phyloP scores from a whole-genome alignment of 352 stramenopile species.

The Blastocystis sp. region DNA sequence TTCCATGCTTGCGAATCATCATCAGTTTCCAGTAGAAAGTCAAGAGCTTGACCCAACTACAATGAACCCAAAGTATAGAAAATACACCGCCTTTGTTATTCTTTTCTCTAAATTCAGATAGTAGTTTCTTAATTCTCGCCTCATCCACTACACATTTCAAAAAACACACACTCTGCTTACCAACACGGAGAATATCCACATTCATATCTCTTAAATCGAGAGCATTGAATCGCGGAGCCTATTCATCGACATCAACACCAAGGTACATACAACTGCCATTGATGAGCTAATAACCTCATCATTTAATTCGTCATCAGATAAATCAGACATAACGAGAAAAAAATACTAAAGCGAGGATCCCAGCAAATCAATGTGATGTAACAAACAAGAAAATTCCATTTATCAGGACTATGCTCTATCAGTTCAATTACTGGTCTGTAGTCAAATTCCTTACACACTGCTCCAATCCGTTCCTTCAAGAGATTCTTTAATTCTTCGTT shows the following conservation, averaged over 20 bases:
- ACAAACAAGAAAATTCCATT: background rate
- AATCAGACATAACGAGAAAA: background rate
- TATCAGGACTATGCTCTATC: background rate
- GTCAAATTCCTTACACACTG: conserved; percentile 22
- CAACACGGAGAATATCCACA: background rate
- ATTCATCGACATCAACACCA: background rate
- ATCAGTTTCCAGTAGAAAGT: conserved; percentile 4
- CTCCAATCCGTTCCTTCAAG: conserved; percentile 43
- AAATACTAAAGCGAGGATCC: background rate
- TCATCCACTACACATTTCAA: background rate
- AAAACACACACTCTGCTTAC: background rate
- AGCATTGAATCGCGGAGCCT: background rate
- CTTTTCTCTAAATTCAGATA: background rate
- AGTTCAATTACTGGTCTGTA: background rate
- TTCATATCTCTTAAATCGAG: background rate
- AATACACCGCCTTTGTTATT: conserved; percentile 4
- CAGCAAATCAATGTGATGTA: background rate
- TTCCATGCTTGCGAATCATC: conserved; percentile 10
- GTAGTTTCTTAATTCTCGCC: background rate
- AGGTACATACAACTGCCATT: background rate
- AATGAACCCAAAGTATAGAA: background rate
- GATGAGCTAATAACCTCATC: background rate
- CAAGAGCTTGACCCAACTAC: conserved; percentile 4
- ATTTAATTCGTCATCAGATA: background rate
- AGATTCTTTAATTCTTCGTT: conserved; percentile 63